These are phyloP conservation scores for Metschnikowia anglica DNA, from an alignment of 805 yeast genomes.

Conservation along the genomic window DNA sequence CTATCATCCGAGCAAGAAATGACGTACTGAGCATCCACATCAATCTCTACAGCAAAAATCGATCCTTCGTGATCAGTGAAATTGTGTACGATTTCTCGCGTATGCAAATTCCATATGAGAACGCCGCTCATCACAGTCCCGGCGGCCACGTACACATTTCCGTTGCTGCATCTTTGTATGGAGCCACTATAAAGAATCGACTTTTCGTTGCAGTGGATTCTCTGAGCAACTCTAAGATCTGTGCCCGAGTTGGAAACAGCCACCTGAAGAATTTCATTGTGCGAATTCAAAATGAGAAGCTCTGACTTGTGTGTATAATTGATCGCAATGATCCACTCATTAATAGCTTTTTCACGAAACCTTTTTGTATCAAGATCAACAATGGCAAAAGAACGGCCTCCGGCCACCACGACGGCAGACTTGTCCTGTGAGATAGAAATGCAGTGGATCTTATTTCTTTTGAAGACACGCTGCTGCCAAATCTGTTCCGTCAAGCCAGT, in stretches of 20 bases:
- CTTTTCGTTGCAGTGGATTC: slow-evolving; percentile 58
- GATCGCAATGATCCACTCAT: slow-evolving; percentile 79
- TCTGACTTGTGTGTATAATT: slow-evolving; percentile 42
- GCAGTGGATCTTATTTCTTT: slow-evolving; percentile 82
- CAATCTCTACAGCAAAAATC: slow-evolving; percentile 74
- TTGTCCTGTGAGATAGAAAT: slow-evolving; percentile 42
- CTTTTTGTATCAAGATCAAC: slow-evolving; percentile 18
- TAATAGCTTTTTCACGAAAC: slow-evolving; percentile 48
- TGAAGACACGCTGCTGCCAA: slow-evolving; percentile 49
- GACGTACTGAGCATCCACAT: slow-evolving; percentile 51
- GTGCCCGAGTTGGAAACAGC: slow-evolving; percentile 28
- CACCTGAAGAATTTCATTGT: slow-evolving; percentile 55
- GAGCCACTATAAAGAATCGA: slow-evolving; percentile 88
- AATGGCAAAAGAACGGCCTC: slow-evolving; percentile 68
- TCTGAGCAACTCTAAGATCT: slow-evolving; percentile 26
- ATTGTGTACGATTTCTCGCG: slow-evolving; percentile 46
- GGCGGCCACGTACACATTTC: slow-evolving; percentile 62
- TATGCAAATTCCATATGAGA: slow-evolving; percentile 65
- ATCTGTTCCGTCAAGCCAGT: slow-evolving; percentile 33
- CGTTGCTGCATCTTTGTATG: slow-evolving; percentile 46
- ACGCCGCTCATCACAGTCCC: slow-evolving; percentile 95
- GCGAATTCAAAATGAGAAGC: slow-evolving; percentile 68
- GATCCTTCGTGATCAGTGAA: slow-evolving; percentile 87
- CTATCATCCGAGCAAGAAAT: slow-evolving; percentile 94
- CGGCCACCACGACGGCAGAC: slow-evolving; percentile 49